Conservation (phyloP, 2,329 filamentous ascomycete species). For the Fusarium guadeloupense region DNA sequence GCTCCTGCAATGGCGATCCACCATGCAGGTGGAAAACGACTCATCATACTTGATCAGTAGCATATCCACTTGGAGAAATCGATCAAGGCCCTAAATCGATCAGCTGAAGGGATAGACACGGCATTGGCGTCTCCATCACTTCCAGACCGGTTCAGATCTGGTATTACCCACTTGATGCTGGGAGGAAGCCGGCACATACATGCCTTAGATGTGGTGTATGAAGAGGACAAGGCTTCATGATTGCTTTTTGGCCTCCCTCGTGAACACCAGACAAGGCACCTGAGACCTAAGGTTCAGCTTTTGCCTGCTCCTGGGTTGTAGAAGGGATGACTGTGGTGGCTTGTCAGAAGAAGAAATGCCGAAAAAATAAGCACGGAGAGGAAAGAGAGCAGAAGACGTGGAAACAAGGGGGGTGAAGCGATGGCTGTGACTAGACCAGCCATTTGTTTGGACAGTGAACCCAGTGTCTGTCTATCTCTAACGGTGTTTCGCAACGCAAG, state of each 20-base stretch:
- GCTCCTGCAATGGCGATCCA: conserved; percentile 22
- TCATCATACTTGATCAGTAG: conserved; percentile 15
- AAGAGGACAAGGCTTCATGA: conserved; percentile 10
- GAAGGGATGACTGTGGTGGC: conserved; percentile 4
- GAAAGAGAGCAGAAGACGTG: conserved; percentile 10
- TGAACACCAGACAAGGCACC: conserved; percentile 4
- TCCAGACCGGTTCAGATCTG: conserved; percentile 3
- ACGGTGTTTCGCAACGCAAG: conserved; percentile 19
- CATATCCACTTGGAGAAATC: conserved; percentile 11
- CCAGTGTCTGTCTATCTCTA: conserved; percentile 8
- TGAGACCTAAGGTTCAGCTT: conserved; percentile 2
- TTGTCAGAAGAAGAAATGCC: conserved; percentile 3
- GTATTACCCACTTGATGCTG: conserved; percentile 12
- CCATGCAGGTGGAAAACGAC: conserved; percentile 26
- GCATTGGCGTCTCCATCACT: conserved; percentile 18
- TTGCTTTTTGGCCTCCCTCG: conserved; percentile 33
- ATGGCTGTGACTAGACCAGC: conserved; percentile 15
- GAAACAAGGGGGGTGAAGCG: conserved; percentile 19
- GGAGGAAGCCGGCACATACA: conserved; percentile 14
- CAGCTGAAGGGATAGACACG: conserved; percentile 25
- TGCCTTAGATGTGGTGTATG: conserved; percentile 17
- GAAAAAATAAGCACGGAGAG: conserved; percentile 14
- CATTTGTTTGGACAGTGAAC: conserved; percentile 9
- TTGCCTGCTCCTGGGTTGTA: conserved; percentile 5
- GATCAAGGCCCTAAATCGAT: background rate